phyloP scores from a whole-genome alignment of 345 rosid species.

The Aurinia saxatilis region DNA sequence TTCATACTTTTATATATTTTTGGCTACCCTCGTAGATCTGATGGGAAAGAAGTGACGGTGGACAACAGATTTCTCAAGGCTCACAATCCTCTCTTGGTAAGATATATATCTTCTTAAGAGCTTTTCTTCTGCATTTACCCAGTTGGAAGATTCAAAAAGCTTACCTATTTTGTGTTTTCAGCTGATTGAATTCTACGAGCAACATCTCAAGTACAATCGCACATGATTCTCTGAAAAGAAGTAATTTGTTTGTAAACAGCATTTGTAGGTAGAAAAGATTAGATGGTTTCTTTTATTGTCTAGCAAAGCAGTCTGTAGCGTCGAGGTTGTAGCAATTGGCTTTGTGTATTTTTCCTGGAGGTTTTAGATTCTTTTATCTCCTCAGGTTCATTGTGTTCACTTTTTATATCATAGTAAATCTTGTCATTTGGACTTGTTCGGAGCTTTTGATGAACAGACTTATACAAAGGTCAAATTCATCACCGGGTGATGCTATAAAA shows the following conservation, averaged over 20 bases:
- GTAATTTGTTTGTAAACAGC: slow-evolving; percentile 29
- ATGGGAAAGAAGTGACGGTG: slow-evolving; percentile 82
- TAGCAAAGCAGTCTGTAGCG: slow-evolving; percentile 19
- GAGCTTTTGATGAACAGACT: slow-evolving; percentile 7
- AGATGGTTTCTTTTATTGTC: not conserved
- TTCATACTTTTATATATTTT: not conserved
- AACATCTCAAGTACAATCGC: slow-evolving; percentile 74
- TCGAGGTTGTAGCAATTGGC: slow-evolving; percentile 15
- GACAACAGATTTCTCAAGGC: slow-evolving; percentile 83
- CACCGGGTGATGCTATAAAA: slow-evolving; percentile 5
- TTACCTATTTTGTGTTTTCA: slow-evolving; percentile 23
- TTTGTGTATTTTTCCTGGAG: not conserved
- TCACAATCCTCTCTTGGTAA: slow-evolving; percentile 85
- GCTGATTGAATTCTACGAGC: slow-evolving; percentile 91
- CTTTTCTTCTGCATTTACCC: slow-evolving; percentile 4
- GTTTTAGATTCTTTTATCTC: slow-evolving; percentile 13
- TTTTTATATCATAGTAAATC: slow-evolving; percentile 24
- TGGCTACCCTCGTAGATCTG: slow-evolving; percentile 46
- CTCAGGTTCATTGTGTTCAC: slow-evolving; percentile 3
- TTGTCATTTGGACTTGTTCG: not conserved
- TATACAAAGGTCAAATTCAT: slow-evolving; percentile 6
- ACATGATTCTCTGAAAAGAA: slow-evolving; percentile 18
- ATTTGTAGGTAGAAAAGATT: slow-evolving; percentile 23
- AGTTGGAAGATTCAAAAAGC: slow-evolving; percentile 1
- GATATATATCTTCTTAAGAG: not conserved